Base-by-base conservation (phyloP, 805 yeast genomes). In the Starmerella geochares region DNA sequence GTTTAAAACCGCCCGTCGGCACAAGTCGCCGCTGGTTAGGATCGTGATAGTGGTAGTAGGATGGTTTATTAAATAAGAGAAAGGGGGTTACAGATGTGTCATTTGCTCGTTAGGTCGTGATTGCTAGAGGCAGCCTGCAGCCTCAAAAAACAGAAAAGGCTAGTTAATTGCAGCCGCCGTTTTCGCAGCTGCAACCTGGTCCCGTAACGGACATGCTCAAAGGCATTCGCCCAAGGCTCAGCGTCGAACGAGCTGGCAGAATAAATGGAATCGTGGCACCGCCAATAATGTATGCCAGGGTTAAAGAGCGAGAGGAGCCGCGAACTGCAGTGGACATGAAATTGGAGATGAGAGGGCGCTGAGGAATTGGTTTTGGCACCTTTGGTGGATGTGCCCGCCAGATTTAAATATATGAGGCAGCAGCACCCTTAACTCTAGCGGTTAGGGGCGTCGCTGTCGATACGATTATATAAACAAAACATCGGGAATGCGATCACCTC, bases 181-280 rank as follows among this genome's bases (percentile, higher is more conserved):
- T 40, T n/a, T 40, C 44, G 24, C 44, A 40, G 32, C 33, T 25
- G 44, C 44, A 40, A 11, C 44, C 44, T 17, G 44, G 44, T 21
- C 44, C 24, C 19, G 33, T 17, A 5, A 40, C 44, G 10, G 44
- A 20, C 44, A 40, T 40, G 32, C 44, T 40, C 9, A 40, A n/a
- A 40, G 44, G 44, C 31, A 40, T 16, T 27, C 44, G 32, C 16
- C 44, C 33, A 10, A 17, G 16, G 32, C 16, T 27, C 16, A 40
- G 16, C 4, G 44, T 40, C 24, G 44, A 40, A 35, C 58, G 59
- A 2, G 65, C 60, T 2, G 67, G 67, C 43, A 63, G 54, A 8
- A 60, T 41, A 42, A 63, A 63, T 13, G 67, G 67, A 5, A 56
- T 54, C 2, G 59, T 54, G 24, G 60, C 44, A 25, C 63, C 63